Evolutionary conservation across 176 grass and related monocot species (phyloP).

Genomic region (Musa itinerans): DNA sequence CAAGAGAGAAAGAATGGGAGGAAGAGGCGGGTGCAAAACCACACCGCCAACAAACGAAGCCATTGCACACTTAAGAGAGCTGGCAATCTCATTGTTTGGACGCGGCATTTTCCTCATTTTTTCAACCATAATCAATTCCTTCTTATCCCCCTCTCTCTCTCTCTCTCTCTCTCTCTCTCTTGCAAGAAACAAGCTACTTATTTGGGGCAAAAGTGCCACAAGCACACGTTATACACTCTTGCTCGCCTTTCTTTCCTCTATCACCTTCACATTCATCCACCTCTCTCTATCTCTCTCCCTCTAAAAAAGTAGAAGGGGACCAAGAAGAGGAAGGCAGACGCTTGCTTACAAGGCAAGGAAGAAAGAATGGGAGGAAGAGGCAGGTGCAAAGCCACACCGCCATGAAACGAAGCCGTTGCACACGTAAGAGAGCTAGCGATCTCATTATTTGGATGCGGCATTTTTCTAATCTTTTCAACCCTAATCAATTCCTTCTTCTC

Average conservation of each 20-base stretch:
- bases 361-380: background rate
- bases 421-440: background rate
- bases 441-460: background rate
- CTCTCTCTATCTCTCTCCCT: no score
- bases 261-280: no score
- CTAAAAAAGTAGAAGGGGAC: no score
- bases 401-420: background rate
- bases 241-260: no score
- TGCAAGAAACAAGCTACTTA: no score
- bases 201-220: no score
- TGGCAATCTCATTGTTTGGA: background rate
- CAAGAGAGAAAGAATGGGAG: background rate
- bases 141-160: no score
- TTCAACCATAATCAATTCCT: no score
- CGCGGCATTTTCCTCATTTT: background rate
- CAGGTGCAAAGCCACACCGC: background rate
- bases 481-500: no score
- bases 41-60: background rate
- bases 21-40: background rate
- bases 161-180: no score
- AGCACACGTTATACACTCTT: no score
- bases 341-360: background rate
- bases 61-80: background rate
- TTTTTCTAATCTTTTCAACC: background rate
- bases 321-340: no score